These are phyloP conservation scores for Gossypium raimondii DNA, from an alignment of 345 rosid genomes.

Conservation along the genomic window DNA sequence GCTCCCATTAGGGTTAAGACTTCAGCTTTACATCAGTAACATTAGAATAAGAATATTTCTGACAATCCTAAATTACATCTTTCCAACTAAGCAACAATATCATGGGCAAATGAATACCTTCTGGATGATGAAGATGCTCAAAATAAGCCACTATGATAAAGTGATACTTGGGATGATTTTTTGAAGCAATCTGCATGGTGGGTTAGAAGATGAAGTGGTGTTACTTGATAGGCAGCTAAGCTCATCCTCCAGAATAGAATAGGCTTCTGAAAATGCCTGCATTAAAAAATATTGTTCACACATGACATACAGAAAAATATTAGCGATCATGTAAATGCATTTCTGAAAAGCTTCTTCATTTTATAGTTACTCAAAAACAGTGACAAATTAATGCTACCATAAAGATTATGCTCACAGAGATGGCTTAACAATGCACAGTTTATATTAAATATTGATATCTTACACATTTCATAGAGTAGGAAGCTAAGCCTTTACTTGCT, in stretches of 20 bases:
- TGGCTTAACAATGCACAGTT: background rate
- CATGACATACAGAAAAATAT: slow-evolving; percentile 9
- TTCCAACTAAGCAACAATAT: background rate
- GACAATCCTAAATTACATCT: background rate
- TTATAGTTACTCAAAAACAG: background rate
- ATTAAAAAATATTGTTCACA: slow-evolving; percentile 19
- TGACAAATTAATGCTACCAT: background rate
- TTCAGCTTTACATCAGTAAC: slow-evolving; percentile 3
- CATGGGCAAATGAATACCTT: background rate
- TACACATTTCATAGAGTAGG: background rate
- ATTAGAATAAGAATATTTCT: slow-evolving; percentile 1
- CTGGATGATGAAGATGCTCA: background rate
- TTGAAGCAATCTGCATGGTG: slow-evolving; percentile 51
- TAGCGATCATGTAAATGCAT: slow-evolving; percentile 1
- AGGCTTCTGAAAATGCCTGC: slow-evolving; percentile 97
- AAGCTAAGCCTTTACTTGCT: background rate
- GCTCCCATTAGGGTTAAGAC: slow-evolving; percentile 1
- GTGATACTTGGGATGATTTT: slow-evolving; percentile 74
- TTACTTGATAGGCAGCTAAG: slow-evolving; percentile 43
- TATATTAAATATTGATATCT: background rate
- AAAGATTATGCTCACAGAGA: slow-evolving; percentile 3
- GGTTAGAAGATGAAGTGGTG: slow-evolving; percentile 36
- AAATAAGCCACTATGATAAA: slow-evolving; percentile 3
- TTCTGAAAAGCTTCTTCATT: background rate
- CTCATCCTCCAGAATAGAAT: slow-evolving; percentile 77